phyloP scores from a whole-genome alignment of 768 basidiomycete genomes.

The Filobasidium wieringae region DNA sequence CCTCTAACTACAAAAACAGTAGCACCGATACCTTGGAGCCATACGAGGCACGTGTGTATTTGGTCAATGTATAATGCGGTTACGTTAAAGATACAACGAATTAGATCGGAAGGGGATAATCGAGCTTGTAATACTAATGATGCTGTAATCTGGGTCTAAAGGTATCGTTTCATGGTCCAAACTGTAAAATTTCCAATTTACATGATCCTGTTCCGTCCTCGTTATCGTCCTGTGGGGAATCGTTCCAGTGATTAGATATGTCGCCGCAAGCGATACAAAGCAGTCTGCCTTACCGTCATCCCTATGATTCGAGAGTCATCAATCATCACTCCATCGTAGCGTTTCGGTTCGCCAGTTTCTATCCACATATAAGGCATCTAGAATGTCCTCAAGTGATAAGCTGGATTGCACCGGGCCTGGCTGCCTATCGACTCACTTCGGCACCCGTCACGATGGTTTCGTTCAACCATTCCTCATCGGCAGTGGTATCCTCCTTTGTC shows the following conservation, averaged over 20 bases:
- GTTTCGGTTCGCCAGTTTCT: not conserved
- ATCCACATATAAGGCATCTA: constrained; percentile 12
- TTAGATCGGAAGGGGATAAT: too few relatives aligned
- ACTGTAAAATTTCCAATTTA: not conserved
- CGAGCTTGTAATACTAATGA: too few relatives aligned
- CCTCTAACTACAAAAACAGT: constrained; percentile 2
- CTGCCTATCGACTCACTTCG: not conserved
- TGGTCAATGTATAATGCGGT: constrained; percentile 3
- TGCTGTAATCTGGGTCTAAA: too few relatives aligned
- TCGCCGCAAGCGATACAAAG: not conserved
- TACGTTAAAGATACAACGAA: too few relatives aligned
- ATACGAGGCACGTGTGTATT: constrained; percentile 6
- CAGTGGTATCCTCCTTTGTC: constrained; percentile 17
- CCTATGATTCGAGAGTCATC: constrained; percentile 14
- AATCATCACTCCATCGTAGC: constrained; percentile 12
- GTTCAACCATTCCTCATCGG: not conserved
- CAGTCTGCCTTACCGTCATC: constrained; percentile 6
- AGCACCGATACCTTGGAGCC: not conserved
- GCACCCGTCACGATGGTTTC: constrained; percentile 3
- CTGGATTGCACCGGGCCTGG: too few relatives aligned
- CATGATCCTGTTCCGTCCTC: not conserved
- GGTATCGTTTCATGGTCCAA: not conserved
- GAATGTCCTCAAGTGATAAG: not conserved
- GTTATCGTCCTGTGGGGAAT: not conserved
- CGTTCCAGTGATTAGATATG: not conserved